Base-by-base conservation (phyloP, 2,329 filamentous ascomycete species). In the Fusarium sp. region DNA sequence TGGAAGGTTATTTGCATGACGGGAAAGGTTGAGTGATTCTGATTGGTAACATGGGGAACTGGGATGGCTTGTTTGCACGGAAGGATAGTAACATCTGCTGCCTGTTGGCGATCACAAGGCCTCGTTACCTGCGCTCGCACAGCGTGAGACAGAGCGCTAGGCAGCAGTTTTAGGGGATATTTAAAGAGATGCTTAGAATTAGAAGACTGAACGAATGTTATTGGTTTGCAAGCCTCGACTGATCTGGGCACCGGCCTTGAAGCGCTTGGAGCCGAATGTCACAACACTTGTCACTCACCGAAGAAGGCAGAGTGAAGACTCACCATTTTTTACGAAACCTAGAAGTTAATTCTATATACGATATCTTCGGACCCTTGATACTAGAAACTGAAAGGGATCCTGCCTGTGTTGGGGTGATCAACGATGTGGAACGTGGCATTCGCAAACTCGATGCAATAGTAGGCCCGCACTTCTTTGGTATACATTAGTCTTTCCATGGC, bases 1-100 rank as follows among this genome's bases (percentile, higher is more conserved):
- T 75, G 66, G 46, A 59, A 62, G 18, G 58, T 75, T 1, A 77
- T 77, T 62, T 69, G 62, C 9, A 72, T 68, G 70, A 75, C 70
- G 34, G 76, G 59, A 5, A 71, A 62, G 18, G 74, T 75, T 63
- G 63, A 66, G 5, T 72, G 42, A 33, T 6, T 9, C 7, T 18
- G 31, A 23, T 33, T 31, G 13, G 0, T 11, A 29, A 6, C 3
- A 1, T 6, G 23, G 29, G 14, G 4, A 0, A 27, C 2, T 4
- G 14, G 16, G 13, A 2, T 9, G n/a, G 7, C 2, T 8, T 25
- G 44, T 27, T 49, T 16, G 29, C 10, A 0, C 4, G 13, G 40
- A 14, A 46, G 42, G 20, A 14, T 46, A 8, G 14, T 46, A 3
- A n/a, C 20, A 46, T 25, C 13, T 46, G 42, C 14, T n/a, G 20